Conservation (phyloP, 257 asterid genomes). For the Nicotiana undulata region DNA sequence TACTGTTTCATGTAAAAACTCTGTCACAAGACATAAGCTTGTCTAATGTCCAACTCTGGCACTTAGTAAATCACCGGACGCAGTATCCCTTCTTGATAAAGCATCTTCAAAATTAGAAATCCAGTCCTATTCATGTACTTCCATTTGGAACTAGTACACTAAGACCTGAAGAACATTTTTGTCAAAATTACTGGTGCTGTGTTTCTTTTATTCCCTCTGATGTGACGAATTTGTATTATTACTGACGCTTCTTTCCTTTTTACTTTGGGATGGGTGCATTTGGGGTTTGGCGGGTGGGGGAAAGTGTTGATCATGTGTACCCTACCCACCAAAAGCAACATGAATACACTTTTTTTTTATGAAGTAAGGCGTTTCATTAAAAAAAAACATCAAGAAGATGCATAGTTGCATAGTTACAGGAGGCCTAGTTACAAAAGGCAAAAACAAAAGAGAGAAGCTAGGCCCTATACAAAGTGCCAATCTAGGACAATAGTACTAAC, state of each 20-base stretch:
- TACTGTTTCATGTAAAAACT: neutral
- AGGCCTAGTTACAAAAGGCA: too few relatives aligned
- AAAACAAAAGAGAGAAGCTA: too few relatives aligned
- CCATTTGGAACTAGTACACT: neutral
- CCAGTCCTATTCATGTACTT: neutral
- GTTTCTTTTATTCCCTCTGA: neutral
- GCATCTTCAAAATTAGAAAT: neutral
- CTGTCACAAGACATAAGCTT: neutral
- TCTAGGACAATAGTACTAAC: too few relatives aligned
- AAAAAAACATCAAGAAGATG: too few relatives aligned
- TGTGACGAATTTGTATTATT: neutral
- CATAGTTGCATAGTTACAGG: too few relatives aligned
- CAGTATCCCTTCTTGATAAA: neutral
- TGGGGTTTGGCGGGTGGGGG: neutral
- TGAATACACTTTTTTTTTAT: neutral
- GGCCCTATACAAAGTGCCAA: too few relatives aligned
- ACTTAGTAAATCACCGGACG: neutral
- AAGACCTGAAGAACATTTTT: neutral
- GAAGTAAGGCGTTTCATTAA: too few relatives aligned
- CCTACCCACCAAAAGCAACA: slow-evolving; percentile 5
- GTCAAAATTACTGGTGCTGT: neutral
- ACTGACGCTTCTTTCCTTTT: neutral
- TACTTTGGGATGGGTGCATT: neutral
- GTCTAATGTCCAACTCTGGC: neutral
- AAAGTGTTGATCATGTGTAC: neutral